Conservation (phyloP, 2,329 filamentous ascomycete species). For the Aspergillus candidus region DNA sequence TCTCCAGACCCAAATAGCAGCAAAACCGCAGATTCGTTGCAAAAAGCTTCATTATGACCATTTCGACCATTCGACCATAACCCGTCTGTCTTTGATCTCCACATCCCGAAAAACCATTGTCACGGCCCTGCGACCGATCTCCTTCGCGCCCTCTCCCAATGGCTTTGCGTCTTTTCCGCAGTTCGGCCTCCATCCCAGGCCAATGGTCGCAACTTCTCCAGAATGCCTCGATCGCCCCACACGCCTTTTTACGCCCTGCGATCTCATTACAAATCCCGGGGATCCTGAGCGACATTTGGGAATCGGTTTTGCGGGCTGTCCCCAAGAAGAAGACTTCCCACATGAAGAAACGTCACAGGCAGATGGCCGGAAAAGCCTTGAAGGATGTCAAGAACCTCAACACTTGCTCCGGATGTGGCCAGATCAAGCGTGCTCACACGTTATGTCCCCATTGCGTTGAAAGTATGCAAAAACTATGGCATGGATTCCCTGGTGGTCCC, state of each 20-base stretch:
- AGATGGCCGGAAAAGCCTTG: slow-evolving; percentile 91
- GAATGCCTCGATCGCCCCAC: slow-evolving; percentile 47
- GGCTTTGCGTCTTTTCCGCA: slow-evolving; percentile 23
- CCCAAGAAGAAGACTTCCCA: slow-evolving; percentile 99
- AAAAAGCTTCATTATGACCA: slow-evolving; percentile 17
- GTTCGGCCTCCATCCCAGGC: slow-evolving; percentile 11
- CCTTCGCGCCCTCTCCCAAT: slow-evolving; percentile 18
- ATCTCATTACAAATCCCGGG: slow-evolving; percentile 59
- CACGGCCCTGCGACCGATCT: neutral
- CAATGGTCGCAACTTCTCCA: slow-evolving; percentile 34
- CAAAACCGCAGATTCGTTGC: slow-evolving; percentile 10
- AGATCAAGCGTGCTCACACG: slow-evolving; percentile 79
- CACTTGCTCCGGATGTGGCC: slow-evolving; percentile 83
- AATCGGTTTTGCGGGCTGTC: slow-evolving; percentile 82
- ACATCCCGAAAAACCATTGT: neutral
- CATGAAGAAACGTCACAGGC: slow-evolving; percentile 85
- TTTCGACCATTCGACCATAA: slow-evolving; percentile 3
- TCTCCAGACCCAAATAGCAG: slow-evolving; percentile 19
- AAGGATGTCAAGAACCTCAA: slow-evolving; percentile 85
- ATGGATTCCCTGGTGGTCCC: too few species aligned
- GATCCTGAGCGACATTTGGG: slow-evolving; percentile 80
- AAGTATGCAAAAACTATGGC: slow-evolving; percentile 51
- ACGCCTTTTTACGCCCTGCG: slow-evolving; percentile 54
- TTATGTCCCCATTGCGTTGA: slow-evolving; percentile 81
- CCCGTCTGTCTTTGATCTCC: slow-evolving; percentile 2